These are phyloP conservation scores for Cytospora schulzeri DNA, from an alignment of 2,329 filamentous ascomycete species.

Conservation along the genomic window DNA sequence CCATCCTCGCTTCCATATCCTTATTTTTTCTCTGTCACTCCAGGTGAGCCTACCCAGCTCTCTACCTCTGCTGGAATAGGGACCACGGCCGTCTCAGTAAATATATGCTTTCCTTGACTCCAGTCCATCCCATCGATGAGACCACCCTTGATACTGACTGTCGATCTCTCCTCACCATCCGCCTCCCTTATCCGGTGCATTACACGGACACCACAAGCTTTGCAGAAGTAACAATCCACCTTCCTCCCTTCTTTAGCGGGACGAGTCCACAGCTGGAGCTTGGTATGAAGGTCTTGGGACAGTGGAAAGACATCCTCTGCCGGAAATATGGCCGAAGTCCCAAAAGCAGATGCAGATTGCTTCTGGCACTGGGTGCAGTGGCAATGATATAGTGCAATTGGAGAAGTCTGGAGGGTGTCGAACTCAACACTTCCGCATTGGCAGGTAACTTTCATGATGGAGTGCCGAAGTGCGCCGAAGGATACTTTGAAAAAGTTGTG, in stretches of 20 bases:
- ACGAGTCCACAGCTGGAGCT: constrained; percentile 36
- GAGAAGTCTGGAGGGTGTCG: constrained; percentile 34
- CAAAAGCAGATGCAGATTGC: constrained; percentile 40
- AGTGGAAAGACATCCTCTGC: constrained; percentile 39
- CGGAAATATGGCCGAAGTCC: constrained; percentile 41
- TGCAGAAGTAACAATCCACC: constrained; percentile 41
- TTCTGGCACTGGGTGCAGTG: constrained; percentile 43
- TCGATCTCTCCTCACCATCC: constrained; percentile 41
- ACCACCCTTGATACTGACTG: constrained; percentile 51
- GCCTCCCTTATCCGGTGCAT: constrained; percentile 45
- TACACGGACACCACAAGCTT: constrained; percentile 45
- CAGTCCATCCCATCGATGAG: constrained; percentile 46
- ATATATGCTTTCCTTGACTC: constrained; percentile 48
- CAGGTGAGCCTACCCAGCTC: not conserved
- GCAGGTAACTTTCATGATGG: constrained; percentile 30
- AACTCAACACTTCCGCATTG: constrained; percentile 39
- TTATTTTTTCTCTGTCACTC: not conserved
- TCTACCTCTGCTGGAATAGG: constrained; percentile 42
- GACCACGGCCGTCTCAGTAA: constrained; percentile 46
- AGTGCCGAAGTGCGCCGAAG: too few species aligned
- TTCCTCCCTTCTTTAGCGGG: constrained; percentile 34
- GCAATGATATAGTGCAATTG: constrained; percentile 38
- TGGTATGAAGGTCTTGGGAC: constrained; percentile 31
- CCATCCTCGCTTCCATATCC: too few species aligned
- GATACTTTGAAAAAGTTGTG: too few species aligned